A percentile compares a stretch with the other conserved stretches of the same genome.
Conservation (phyloP, 1,284 basidiomycete species). For the Inonotus obliquus region DNA sequence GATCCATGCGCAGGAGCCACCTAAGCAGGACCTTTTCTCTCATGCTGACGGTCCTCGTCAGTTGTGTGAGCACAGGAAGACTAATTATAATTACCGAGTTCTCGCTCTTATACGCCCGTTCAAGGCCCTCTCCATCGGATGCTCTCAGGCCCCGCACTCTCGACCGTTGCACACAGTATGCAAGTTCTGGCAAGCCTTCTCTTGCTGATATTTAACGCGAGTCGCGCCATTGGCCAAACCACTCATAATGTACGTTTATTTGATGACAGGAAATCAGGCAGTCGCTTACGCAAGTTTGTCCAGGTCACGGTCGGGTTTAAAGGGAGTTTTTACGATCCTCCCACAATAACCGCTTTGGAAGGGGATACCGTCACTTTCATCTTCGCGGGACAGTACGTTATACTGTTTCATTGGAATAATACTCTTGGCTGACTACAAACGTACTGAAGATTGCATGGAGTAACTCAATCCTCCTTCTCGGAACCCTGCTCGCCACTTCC, state of each 20-base stretch:
- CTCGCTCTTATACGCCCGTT: background rate
- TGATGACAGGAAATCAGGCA: background rate
- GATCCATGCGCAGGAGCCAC: background rate
- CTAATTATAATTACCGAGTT: background rate
- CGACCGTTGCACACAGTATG: background rate
- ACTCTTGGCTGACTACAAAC: background rate
- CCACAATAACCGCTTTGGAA: slow-evolving; percentile 3
- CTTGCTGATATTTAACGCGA: background rate
- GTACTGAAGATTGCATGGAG: slow-evolving; percentile 13
- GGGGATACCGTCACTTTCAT: slow-evolving; percentile 14
- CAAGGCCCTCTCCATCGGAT: background rate
- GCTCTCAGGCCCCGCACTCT: background rate
- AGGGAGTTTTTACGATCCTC: slow-evolving; percentile 18
- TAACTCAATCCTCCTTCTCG: slow-evolving; percentile 19
- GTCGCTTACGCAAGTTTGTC: background rate
- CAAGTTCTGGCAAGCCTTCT: background rate
- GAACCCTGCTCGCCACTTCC: slow-evolving; percentile 19
- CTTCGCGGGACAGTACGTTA: slow-evolving; percentile 15
- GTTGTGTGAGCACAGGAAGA: background rate
- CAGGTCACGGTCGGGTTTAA: slow-evolving; percentile 12
- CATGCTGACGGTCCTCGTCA: background rate
- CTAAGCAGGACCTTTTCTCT: background rate
- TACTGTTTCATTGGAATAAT: background rate
- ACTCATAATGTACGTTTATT: slow-evolving; percentile 7
- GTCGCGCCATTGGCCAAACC: background rate